Percentiles rank a stretch among this genome's conserved stretches.
Conservation (phyloP, 1,139 yeast species). For the Ogataea hybrid region DNA sequence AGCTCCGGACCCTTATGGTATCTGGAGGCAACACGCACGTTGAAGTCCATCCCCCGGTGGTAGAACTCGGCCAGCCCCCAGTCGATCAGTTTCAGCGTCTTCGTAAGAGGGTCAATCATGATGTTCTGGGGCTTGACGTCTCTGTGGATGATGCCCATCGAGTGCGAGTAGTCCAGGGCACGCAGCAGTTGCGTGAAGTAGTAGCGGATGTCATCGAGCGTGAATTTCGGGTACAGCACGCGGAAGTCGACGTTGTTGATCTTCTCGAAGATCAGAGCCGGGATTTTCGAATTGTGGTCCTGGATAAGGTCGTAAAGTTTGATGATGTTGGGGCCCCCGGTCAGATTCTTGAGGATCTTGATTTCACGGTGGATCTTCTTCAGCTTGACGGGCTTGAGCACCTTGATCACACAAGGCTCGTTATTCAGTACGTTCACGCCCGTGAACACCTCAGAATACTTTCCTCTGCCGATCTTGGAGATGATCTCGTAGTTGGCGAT, state of each 20-base stretch:
- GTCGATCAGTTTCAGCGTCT: slow-evolving; percentile 79
- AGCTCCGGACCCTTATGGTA: slow-evolving; percentile 98
- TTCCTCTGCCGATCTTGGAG: slow-evolving; percentile 93
- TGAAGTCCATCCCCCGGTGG: slow-evolving; percentile 91
- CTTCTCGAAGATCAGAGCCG: slow-evolving; percentile 89
- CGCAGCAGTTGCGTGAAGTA: slow-evolving; percentile 86
- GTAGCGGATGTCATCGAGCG: slow-evolving; percentile 77
- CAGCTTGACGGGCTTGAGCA: slow-evolving; percentile 93
- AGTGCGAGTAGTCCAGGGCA: slow-evolving; percentile 92
- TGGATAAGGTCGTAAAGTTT: slow-evolving; percentile 82
- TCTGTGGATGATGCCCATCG: slow-evolving; percentile 98
- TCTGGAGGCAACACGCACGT: slow-evolving; percentile 97
- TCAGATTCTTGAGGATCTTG: slow-evolving; percentile 83
- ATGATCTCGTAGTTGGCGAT: slow-evolving; percentile 85
- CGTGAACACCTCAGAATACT: slow-evolving; percentile 93
- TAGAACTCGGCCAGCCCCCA: slow-evolving; percentile 99
- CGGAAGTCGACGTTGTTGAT: slow-evolving; percentile 91
- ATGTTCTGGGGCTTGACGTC: slow-evolving; percentile 99
- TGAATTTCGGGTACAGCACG: slow-evolving; percentile 84
- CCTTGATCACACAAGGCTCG: slow-evolving; percentile 77
- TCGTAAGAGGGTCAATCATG: slow-evolving; percentile 88
- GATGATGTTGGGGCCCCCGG: slow-evolving; percentile 84
- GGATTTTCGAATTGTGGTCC: slow-evolving; percentile 88
- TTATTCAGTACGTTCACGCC: slow-evolving; percentile 62
- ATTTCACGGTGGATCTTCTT: slow-evolving; percentile 96